phyloP scores from a whole-genome alignment of 306 rosid genomes.

The Boehmeria nivea region DNA sequence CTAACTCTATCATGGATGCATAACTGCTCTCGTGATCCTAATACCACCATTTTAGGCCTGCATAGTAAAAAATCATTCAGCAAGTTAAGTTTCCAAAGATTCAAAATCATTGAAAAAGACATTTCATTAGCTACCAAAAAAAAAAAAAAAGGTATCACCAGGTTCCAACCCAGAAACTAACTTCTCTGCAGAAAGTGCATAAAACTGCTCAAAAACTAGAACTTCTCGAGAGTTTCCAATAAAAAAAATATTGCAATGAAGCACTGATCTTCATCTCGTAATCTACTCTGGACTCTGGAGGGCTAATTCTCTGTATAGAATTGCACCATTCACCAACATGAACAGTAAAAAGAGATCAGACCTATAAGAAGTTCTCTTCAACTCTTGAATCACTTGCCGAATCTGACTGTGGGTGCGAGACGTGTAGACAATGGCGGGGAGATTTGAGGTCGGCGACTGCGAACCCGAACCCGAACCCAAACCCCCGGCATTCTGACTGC shows the following conservation, averaged over 20 bases:
- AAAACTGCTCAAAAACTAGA: too few species aligned
- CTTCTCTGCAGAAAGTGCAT: too few species aligned
- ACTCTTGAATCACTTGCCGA: slow-evolving; percentile 88
- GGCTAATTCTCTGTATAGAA: not conserved
- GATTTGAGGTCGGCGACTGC: slow-evolving; percentile 30
- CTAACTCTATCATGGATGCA: slow-evolving; percentile 89
- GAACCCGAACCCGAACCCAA: slow-evolving; percentile 26
- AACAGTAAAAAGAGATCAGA: too few species aligned
- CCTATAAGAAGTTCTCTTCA: slow-evolving; percentile 86
- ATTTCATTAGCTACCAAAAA: too few species aligned
- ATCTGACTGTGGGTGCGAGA: slow-evolving; percentile 98
- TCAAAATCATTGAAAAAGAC: too few species aligned
- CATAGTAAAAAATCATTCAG: slow-evolving; percentile 15
- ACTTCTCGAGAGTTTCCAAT: too few species aligned
- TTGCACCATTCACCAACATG: slow-evolving; percentile 1
- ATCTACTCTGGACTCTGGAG: too few species aligned
- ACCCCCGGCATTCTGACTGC: slow-evolving; percentile 35
- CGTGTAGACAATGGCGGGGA: slow-evolving; percentile 67
- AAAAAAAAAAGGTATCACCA: too few species aligned
- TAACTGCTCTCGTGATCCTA: slow-evolving; percentile 93
- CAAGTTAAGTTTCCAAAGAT: slow-evolving; percentile 1
- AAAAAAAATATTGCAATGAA: too few species aligned
- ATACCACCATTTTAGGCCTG: slow-evolving; percentile 91
- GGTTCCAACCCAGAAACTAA: too few species aligned
- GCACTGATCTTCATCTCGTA: too few species aligned